Percentiles rank a stretch among this genome's conserved stretches.
Conservation (phyloP, 768 basidiomycete species). For the Lenzites betulinus region DNA sequence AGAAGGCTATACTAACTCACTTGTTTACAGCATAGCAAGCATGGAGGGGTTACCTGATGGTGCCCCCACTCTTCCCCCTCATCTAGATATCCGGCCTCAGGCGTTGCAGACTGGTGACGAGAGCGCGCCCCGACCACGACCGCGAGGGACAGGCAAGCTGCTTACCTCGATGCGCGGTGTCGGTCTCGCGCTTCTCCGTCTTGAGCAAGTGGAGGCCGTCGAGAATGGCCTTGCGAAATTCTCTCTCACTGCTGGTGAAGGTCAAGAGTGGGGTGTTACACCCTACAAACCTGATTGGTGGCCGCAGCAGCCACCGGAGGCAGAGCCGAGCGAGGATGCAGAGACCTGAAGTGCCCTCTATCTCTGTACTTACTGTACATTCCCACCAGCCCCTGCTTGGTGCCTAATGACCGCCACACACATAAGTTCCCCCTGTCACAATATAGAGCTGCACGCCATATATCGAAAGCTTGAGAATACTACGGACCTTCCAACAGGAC, state of each 20-base stretch:
- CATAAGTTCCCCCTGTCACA: not conserved
- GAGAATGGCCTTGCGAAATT: conserved; percentile 50
- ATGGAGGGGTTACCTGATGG: not conserved
- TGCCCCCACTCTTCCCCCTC: conserved; percentile 13
- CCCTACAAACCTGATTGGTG: conserved; percentile 55
- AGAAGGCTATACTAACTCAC: not conserved
- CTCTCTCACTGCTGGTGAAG: conserved; percentile 35
- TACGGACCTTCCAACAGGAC: conserved; percentile 54
- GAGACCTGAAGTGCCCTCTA: not conserved
- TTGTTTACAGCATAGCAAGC: not conserved
- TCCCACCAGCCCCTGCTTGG: not conserved
- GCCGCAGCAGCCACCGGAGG: conserved; percentile 38
- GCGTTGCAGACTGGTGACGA: conserved; percentile 27
- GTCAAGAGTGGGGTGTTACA: conserved; percentile 44
- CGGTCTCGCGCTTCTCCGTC: conserved; percentile 77
- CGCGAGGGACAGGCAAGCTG: conserved; percentile 75
- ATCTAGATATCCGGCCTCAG: conserved; percentile 34
- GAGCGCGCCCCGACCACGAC: conserved; percentile 28
- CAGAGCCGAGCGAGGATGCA: not conserved
- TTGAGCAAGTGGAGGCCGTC: conserved; percentile 69
- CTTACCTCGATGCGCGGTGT: conserved; percentile 58
- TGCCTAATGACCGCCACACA: not conserved
- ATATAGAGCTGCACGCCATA: too few relatives aligned
- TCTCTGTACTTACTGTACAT: not conserved
- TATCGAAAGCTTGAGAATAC: not conserved